Base-by-base conservation (phyloP, 352 stramenopile species). In the Peronospora farinosa region DNA sequence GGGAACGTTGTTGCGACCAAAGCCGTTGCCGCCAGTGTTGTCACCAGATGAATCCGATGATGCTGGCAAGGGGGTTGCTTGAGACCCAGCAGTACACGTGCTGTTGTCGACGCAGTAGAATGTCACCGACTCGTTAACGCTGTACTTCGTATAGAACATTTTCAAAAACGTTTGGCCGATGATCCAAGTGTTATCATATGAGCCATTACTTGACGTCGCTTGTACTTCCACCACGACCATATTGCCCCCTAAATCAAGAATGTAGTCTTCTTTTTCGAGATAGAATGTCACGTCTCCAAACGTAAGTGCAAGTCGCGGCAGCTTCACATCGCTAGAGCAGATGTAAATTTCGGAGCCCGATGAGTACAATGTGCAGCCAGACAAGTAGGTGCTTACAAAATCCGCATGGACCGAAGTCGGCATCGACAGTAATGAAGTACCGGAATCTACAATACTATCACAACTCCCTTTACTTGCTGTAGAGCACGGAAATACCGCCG, bases 121-220 rank as follows among this genome's bases (percentile, higher is more conserved):
- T 0, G 72, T 68, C 19, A 91, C 65, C 0, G 67, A 69, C 32
- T 78, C 43, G 58, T 81, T 77, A 13, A 86, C 73, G n/a, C 71
- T 68, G 54, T 81, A 91, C 17, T 54, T 58, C 5, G 77, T 78
- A 58, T 88, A 91, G 50, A 82, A 91, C 2, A 68, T 47, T 50
- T 87, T 86, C 11, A 91, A 51, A 40, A 91, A 87, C 12, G 80
- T 88, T 31, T 78, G 75, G n/a, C 80, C 78, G 7, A 91, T 57
- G 51, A 91, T 84, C 80, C 80, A 91, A 10, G 62, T 78, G 55
- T 89, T 65, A 11, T 51, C 59, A 37, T 78, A 70, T 19, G 61
- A 40, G 2, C 49, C 70, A 31, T 36, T 63, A 15, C 47, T 61
- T 6, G 64, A 72, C 28, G 63, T 69, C 1, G 71, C 38, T 50